Evolutionary conservation across 2,329 filamentous ascomycete genomes (phyloP).

Genomic region (Penicillium brevicompactum): DNA sequence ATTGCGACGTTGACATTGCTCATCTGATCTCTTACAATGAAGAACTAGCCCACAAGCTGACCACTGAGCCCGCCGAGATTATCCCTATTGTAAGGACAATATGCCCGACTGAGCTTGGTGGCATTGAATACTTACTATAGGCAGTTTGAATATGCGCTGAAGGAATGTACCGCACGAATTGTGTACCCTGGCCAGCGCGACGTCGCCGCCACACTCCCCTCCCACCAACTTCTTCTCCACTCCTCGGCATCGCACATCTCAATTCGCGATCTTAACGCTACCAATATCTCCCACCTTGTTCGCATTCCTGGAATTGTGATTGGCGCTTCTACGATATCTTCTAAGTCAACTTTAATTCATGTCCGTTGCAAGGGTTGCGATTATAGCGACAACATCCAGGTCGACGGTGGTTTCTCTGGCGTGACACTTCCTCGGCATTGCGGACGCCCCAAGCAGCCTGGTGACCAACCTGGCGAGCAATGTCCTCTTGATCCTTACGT

Average conservation of each 20-base stretch:
- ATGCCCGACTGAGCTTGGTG: background rate
- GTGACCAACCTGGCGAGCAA: conserved; percentile 68
- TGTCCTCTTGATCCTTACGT: conserved; percentile 96
- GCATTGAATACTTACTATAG: conserved; percentile 6
- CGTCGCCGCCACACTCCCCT: conserved; percentile 68
- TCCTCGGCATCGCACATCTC: conserved; percentile 88
- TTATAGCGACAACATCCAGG: conserved; percentile 67
- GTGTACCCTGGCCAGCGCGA: conserved; percentile 75
- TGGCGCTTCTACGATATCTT: conserved; percentile 92
- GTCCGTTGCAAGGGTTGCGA: conserved; percentile 89
- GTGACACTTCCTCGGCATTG: conserved; percentile 82
- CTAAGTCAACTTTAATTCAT: conserved; percentile 83
- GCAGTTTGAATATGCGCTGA: conserved; percentile 87
- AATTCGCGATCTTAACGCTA: conserved; percentile 90
- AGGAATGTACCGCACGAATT: conserved; percentile 89
- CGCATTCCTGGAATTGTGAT: conserved; percentile 97
- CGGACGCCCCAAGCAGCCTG: conserved; percentile 59
- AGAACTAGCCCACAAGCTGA: conserved; percentile 85
- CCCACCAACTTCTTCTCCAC: conserved; percentile 93
- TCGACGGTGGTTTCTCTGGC: conserved; percentile 84
- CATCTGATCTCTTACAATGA: conserved; percentile 97
- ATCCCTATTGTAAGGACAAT: conserved; percentile 75
- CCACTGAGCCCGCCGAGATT: conserved; percentile 86
- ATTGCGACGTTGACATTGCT: conserved; percentile 92
- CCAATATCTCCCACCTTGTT: conserved; percentile 91